Conservation (phyloP, 2,329 filamentous ascomycete genomes). For the Talaromyces sp. region DNA sequence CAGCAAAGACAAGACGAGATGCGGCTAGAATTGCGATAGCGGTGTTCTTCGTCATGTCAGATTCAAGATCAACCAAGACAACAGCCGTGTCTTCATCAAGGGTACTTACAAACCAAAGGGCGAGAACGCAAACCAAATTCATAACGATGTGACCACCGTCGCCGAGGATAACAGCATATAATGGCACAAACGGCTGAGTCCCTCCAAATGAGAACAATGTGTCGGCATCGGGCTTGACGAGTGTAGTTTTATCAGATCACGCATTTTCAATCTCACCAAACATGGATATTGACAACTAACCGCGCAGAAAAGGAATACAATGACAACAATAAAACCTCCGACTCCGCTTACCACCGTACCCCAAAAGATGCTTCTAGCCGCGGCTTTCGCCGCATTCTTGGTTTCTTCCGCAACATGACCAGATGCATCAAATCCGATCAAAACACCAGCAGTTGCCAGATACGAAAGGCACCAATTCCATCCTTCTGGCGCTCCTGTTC, state of each 20-base stretch:
- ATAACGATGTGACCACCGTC: neutral
- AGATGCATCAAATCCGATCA: neutral
- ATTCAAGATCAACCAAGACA: neutral
- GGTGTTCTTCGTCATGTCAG: slow-evolving; percentile 45
- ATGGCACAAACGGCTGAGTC: neutral
- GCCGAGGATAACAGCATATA: neutral
- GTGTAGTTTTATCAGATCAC: neutral
- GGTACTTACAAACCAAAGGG: neutral
- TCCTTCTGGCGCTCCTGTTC: neutral
- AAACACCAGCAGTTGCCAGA: neutral
- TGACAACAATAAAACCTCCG: neutral
- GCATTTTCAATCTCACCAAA: neutral
- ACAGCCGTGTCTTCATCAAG: neutral
- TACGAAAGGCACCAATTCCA: neutral
- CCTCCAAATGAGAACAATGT: neutral
- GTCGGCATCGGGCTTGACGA: neutral
- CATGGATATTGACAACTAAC: neutral
- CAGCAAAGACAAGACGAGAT: slow-evolving; percentile 59
- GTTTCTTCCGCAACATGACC: neutral
- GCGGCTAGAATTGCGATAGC: slow-evolving; percentile 58
- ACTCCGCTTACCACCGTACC: neutral
- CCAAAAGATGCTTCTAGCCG: neutral
- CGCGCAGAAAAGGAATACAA: neutral
- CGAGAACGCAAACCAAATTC: neutral
- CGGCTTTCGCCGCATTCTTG: neutral